Conservation (phyloP, 2,329 filamentous ascomycete species). For the Stagonosporopsis tanaceti region DNA sequence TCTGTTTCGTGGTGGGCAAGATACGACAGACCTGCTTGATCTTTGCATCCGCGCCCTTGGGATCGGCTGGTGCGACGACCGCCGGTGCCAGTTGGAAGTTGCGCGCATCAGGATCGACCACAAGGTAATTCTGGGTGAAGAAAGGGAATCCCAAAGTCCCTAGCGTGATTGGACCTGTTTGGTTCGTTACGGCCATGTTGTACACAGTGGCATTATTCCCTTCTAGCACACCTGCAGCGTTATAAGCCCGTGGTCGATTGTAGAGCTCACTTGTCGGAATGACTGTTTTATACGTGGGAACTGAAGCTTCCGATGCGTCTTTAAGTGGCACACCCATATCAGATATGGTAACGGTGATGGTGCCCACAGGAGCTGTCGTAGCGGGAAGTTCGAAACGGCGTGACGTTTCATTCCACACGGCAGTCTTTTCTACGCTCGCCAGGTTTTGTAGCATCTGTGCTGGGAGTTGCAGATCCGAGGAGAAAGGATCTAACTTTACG, state of each 20-base stretch:
- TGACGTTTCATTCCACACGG: constrained; percentile 27
- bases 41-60: constrained; percentile 23
- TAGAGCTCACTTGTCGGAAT: constrained; percentile 28
- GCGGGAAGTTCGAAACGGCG: constrained; percentile 26
- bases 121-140: constrained; percentile 31
- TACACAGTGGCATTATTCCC: constrained; percentile 27
- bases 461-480: constrained; percentile 22
- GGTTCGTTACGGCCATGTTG: constrained; percentile 29
- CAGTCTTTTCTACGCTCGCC: constrained; percentile 24
- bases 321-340: constrained; percentile 21
- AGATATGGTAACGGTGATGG: constrained; percentile 28
- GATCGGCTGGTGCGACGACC: constrained; percentile 22
- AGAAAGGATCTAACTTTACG: constrained; percentile 26
- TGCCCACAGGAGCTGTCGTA: constrained; percentile 22
- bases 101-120: constrained; percentile 27
- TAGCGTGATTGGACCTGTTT: constrained; percentile 15
- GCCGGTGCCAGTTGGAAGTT: constrained; percentile 29
- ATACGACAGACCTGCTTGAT: constrained; percentile 26
- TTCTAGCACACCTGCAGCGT: constrained; percentile 23
- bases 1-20: constrained; percentile 14
- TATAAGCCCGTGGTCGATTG: constrained; percentile 24
- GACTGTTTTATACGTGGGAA: constrained; percentile 26
- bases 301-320: constrained; percentile 28
- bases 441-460: constrained; percentile 24
- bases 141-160: constrained; percentile 26